Evolutionary conservation across 495 filamentous ascomycete species (phyloP), one percentile per base, ranked within the genome.

Genomic region (Penicillium coprophilum): DNA sequence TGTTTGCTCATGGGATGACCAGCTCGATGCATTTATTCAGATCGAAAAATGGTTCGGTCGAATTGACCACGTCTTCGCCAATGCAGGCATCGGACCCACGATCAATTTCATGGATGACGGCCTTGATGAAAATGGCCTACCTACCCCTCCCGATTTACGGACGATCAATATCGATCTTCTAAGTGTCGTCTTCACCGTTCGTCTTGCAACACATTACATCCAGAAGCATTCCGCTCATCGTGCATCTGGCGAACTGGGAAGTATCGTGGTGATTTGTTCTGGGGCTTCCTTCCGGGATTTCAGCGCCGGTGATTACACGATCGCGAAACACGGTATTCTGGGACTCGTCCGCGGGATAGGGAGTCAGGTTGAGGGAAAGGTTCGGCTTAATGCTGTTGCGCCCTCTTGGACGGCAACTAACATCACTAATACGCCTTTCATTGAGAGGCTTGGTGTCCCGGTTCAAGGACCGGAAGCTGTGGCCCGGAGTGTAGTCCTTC

Each of bases 1-100:
- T 57, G 76, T 82, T 4, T 62, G 64, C 7, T 56, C 68, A 8
- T 82, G 78, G 77, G 39, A 60, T 15, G 73, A 72, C 30, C 62
- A 77, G 15, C 63, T 64, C 30, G 61, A 56, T 8, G 55, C 80
- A 13, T 82, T 80, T 63, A 66, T 68, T 34, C 51, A 68, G 21
- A 70, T 73, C 4, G 61, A 71, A 21, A 50, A 71, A 17, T 61
- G 51, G 19, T 75, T 72, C 56, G 73, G 76, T 7, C 71, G 67
- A 5, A 77, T 82, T 31, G 80, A 82, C 56, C 70, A 76, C 50
- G 79, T 80, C 19, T 74, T 81, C 32, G 77, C 78, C 32, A 80
- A 79, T 43, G 80, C 80, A 5, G 80, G 80, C 15, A 60, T 81
- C 15, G 61, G 60, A 6, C 73, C 73, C 6, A 68, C 59, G 0